Conservation (phyloP, 495 filamentous ascomycete genomes). For the Aspergillus carlsbadensis region DNA sequence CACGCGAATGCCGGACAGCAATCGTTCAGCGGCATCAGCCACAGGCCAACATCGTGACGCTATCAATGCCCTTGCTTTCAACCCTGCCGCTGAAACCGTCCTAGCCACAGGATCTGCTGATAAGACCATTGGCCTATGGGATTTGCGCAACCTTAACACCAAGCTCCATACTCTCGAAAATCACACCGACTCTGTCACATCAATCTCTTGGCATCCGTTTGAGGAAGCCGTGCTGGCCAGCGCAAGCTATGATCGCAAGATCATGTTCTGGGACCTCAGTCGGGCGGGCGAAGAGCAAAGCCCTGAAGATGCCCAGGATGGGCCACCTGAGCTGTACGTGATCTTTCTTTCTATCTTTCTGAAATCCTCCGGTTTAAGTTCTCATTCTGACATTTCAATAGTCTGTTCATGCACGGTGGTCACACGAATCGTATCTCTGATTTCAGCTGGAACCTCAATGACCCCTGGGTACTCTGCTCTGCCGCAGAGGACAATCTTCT, state of each 20-base stretch:
- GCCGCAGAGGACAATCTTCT: slow-evolving; percentile 97
- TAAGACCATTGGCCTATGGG: slow-evolving; percentile 93
- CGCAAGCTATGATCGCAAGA: slow-evolving; percentile 84
- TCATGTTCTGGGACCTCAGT: slow-evolving; percentile 95
- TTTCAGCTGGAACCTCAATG: slow-evolving; percentile 95
- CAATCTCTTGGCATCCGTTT: slow-evolving; percentile 88
- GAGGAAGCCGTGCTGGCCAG: slow-evolving; percentile 86
- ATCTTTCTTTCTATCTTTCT: slow-evolving; percentile 11
- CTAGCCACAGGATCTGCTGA: slow-evolving; percentile 92
- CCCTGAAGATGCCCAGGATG: slow-evolving; percentile 94
- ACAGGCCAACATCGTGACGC: slow-evolving; percentile 79
- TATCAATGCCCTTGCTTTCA: slow-evolving; percentile 93
- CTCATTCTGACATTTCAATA: slow-evolving; percentile 27
- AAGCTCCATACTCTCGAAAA: slow-evolving; percentile 84
- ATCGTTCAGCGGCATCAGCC: slow-evolving; percentile 59
- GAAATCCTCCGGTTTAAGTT: not conserved
- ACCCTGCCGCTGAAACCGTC: slow-evolving; percentile 80
- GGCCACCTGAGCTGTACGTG: slow-evolving; percentile 91
- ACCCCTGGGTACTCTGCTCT: slow-evolving; percentile 92
- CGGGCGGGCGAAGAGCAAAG: slow-evolving; percentile 90
- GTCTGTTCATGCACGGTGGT: slow-evolving; percentile 97
- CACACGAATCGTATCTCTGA: slow-evolving; percentile 96
- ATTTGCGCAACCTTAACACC: slow-evolving; percentile 81
- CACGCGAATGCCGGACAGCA: slow-evolving; percentile 63
- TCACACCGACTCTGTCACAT: slow-evolving; percentile 85